These are phyloP conservation scores for Aspergillus steynii DNA, from an alignment of 495 filamentous ascomycete genomes.

Conservation along the genomic window DNA sequence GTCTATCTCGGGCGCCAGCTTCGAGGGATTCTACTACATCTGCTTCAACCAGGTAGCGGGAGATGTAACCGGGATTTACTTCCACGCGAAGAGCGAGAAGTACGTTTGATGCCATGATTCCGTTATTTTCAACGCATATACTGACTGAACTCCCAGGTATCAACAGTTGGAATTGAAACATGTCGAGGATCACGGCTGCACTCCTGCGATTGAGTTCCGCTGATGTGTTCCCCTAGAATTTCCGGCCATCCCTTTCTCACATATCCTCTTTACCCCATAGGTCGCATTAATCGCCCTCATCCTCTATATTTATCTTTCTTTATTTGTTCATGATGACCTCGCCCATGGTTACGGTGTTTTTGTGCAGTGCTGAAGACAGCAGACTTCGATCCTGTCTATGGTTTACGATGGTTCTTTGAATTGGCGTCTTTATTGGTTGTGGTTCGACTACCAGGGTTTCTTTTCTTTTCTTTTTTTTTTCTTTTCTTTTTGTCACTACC, in stretches of 20 bases:
- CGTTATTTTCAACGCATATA: background rate
- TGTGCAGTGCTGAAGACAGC: background rate
- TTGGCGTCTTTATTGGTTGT: conserved; percentile 23
- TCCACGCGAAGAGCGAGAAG: conserved; percentile 96
- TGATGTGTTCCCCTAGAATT: conserved; percentile 42
- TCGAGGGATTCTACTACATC: conserved; percentile 99
- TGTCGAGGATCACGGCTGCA: conserved; percentile 80
- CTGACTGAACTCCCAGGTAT: conserved; percentile 48
- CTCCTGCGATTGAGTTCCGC: conserved; percentile 89
- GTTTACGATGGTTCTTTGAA: conserved; percentile 17
- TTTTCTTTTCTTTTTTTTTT: background rate
- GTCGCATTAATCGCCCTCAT: conserved; percentile 1
- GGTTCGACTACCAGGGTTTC: background rate
- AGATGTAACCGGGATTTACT: conserved; percentile 90
- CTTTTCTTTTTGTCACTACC: conserved; percentile 4
- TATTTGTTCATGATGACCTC: background rate
- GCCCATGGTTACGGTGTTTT: background rate
- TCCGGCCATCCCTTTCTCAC: background rate
- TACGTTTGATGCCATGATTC: conserved; percentile 44
- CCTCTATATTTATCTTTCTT: background rate
- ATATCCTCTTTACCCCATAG: background rate
- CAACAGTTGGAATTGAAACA: conserved; percentile 92
- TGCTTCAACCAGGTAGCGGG: conserved; percentile 93
- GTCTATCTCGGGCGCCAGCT: conserved; percentile 90
- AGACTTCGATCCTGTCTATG: conserved; percentile 7